Evolutionary conservation across 805 yeast genomes (phyloP), one percentile per base, ranked within the genome.

Genomic region (Candida vartiovaarae): DNA sequence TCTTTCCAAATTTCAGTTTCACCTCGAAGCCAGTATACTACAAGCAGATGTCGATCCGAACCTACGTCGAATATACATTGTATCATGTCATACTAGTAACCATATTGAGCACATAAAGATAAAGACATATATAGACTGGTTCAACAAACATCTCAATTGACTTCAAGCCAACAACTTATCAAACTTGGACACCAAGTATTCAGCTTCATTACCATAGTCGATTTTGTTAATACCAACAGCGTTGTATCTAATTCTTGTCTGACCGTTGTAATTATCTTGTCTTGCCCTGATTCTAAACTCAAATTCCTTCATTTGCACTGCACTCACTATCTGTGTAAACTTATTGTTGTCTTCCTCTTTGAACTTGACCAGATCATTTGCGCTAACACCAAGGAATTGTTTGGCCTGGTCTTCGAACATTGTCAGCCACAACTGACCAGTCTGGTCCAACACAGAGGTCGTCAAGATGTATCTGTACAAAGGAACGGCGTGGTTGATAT

Each of bases 401-500:
- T 70, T 71, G 2, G 95, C 98, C 49, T 82, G 84, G 15, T 84
- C 91, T 62, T 93, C 95, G 59, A 93, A 93, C 46, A 84, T 68
- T 1, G 95, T 83, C 30, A 86, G 67, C 95, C 96, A 89, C 47
- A 89, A 61, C 61, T 84, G 89, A 23, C 90, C 95, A 4, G 95
- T 75, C 52, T 72, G 70, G 63, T 93, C 99, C 56, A 80, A 72
- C n/a, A 89, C 75, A 3, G 87, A 77, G 38, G 80, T 62, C n/a
- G 83, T 81, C 54, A 91, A 63, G 42, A 89, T 80, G 54, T 85
- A 93, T 62, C 98, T 76, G 67, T 85, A 81, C 39, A 73, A 68
- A 20, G 98, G 97, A 38, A 71, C 73, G 3, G 74, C 70, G 58
- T 77, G 82, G 49, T 75, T 76, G 44, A 75, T 69, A 55, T 86